Conservation (phyloP, 2,329 filamentous ascomycete species). For the Lomentospora prolificans region DNA sequence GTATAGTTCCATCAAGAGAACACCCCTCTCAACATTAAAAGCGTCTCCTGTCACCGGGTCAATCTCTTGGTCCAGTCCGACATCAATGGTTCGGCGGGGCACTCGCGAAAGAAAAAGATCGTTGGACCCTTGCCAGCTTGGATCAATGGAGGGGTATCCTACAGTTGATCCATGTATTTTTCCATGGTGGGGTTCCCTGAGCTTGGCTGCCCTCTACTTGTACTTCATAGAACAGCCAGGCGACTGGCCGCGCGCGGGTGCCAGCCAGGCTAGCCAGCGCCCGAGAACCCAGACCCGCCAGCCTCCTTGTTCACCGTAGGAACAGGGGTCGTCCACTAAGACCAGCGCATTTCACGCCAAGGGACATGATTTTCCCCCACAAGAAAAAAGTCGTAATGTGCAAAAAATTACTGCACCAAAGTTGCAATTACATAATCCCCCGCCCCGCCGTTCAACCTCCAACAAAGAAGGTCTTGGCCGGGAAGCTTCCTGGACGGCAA, state of each 20-base stretch:
- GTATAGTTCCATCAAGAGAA: too few relatives aligned
- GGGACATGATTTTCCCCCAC: too few relatives aligned
- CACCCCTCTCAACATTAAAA: too few relatives aligned
- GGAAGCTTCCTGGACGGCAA: not conserved
- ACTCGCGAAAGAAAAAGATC: not conserved
- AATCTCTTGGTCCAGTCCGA: not conserved
- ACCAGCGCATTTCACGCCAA: not conserved
- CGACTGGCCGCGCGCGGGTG: too few relatives aligned
- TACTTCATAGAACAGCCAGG: too few relatives aligned
- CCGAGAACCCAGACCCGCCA: not conserved
- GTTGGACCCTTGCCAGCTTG: not conserved
- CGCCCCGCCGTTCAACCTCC: conserved; percentile 1
- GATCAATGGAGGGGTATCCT: not conserved
- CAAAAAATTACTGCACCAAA: not conserved
- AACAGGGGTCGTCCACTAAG: not conserved
- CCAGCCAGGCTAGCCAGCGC: too few relatives aligned
- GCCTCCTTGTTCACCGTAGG: not conserved
- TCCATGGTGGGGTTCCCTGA: not conserved
- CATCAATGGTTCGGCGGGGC: not conserved
- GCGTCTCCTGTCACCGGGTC: not conserved
- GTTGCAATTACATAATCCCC: not conserved
- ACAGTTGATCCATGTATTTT: not conserved
- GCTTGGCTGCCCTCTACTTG: too few relatives aligned
- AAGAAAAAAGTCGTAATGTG: not conserved
- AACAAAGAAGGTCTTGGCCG: not conserved